Evolutionary conservation across 2,329 filamentous ascomycete species (phyloP).

Genomic region (Colletotrichum incanum): DNA sequence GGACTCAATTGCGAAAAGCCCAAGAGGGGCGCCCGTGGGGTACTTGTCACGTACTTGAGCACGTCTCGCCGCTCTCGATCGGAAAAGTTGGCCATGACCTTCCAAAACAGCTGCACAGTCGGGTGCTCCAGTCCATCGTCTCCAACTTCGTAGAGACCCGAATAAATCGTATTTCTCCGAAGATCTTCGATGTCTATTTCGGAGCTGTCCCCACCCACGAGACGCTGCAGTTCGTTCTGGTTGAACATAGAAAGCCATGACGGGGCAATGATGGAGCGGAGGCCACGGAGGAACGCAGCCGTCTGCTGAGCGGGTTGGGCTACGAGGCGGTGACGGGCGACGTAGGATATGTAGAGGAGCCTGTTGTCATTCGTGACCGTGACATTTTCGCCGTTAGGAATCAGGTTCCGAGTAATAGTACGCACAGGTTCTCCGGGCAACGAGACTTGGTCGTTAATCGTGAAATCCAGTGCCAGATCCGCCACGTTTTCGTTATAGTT

Average conservation of each 20-base stretch:
- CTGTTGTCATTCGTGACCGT: conserved; percentile 93
- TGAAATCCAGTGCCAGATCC: conserved; percentile 89
- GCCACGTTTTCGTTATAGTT: conserved; percentile 87
- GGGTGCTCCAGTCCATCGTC: conserved; percentile 90
- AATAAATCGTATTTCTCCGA: conserved; percentile 86
- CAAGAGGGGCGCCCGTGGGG: conserved; percentile 88
- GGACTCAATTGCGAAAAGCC: conserved; percentile 91
- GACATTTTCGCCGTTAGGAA: conserved; percentile 81
- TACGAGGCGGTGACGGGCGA: conserved; percentile 89
- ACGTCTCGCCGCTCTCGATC: conserved; percentile 88
- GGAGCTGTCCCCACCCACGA: conserved; percentile 89
- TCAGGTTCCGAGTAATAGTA: conserved; percentile 82
- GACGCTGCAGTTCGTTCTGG: conserved; percentile 91
- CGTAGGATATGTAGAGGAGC: conserved; percentile 93
- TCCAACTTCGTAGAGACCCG: conserved; percentile 90
- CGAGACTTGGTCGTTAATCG: conserved; percentile 80
- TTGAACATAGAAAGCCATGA: conserved; percentile 99
- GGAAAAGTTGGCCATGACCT: conserved; percentile 82
- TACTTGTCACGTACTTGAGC: conserved; percentile 95
- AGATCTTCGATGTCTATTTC: conserved; percentile 92
- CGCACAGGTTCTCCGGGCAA: conserved; percentile 63
- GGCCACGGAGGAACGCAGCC: conserved; percentile 86
- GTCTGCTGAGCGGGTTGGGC: conserved; percentile 87
- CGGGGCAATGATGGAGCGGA: conserved; percentile 90
- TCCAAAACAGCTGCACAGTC: conserved; percentile 91